A percentile compares a stretch with the other conserved stretches of the same genome.
phyloP scores from a whole-genome alignment of 2,329 filamentous ascomycete species.

The Tetracladium maxilliforme region DNA sequence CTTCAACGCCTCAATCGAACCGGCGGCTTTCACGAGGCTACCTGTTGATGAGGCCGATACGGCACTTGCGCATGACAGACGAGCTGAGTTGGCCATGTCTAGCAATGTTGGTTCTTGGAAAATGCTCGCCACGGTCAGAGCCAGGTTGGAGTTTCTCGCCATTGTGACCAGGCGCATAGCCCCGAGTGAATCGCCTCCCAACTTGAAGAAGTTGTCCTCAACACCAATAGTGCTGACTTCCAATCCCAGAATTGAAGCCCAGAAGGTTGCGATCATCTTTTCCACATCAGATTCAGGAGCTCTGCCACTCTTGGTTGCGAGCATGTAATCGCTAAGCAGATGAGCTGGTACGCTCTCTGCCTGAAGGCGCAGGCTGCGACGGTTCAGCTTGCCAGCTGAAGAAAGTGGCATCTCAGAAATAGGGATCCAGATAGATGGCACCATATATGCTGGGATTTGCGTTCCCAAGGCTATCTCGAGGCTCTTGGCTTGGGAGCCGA shows the following conservation, averaged over 20 bases:
- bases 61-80: too few relatives aligned
- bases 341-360: slow-evolving; percentile 11
- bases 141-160: too few relatives aligned
- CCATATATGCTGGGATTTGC: slow-evolving; percentile 18
- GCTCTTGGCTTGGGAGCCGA: too few relatives aligned
- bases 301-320: too few relatives aligned
- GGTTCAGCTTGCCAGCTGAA: slow-evolving; percentile 17
- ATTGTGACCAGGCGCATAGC: slow-evolving; percentile 30
- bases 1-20: too few relatives aligned
- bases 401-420: slow-evolving; percentile 14
- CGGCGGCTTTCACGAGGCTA: too few relatives aligned
- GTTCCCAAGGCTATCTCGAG: too few relatives aligned
- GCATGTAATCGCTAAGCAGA: slow-evolving; percentile 2
- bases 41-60: too few relatives aligned
- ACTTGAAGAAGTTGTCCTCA: slow-evolving; percentile 23
- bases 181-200: slow-evolving; percentile 28
- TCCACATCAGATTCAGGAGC: too few relatives aligned
- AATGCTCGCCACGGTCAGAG: slow-evolving; percentile 26
- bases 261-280: too few relatives aligned
- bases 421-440: slow-evolving; percentile 16
- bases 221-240: slow-evolving; percentile 19
- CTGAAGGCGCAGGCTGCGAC: slow-evolving; percentile 20
- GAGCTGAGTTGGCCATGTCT: slow-evolving; percentile 33
- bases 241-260: too few relatives aligned
- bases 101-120: slow-evolving; percentile 24